Percentiles rank a stretch among this genome's conserved stretches.
Conservation (phyloP, 129 eudicot species). For the Silybum marianum region DNA sequence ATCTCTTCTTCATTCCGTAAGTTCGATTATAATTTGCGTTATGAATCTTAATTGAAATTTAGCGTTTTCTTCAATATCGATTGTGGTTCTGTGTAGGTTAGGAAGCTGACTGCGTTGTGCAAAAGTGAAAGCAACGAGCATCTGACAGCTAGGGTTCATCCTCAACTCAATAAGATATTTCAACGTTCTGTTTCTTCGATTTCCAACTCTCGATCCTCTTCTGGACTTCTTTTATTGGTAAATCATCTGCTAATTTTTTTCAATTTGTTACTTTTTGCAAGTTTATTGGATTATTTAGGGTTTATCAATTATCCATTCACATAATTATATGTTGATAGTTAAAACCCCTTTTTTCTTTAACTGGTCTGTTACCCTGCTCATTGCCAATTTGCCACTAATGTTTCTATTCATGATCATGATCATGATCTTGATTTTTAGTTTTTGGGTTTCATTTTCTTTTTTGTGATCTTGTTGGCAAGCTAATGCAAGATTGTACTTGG, state of each 20-base stretch:
- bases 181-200: conserved; percentile 75
- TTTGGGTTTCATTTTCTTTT: background rate
- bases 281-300: background rate
- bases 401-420: background rate
- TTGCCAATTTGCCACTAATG: background rate
- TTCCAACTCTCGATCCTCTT: conserved; percentile 65
- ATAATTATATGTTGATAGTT: background rate
- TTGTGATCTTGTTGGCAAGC: background rate
- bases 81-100: conserved; percentile 51
- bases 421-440: background rate
- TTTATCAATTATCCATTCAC: background rate
- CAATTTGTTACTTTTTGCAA: background rate
- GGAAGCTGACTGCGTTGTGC: conserved; percentile 63
- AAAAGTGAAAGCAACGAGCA: conserved; percentile 73
- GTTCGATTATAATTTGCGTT: background rate
- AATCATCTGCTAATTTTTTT: background rate
- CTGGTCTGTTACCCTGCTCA: background rate
- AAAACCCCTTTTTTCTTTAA: background rate
- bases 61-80: background rate
- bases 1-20: conserved; percentile 69
- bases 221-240: conserved; percentile 81
- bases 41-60: background rate
- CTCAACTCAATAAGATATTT: conserved; percentile 77
- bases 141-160: conserved; percentile 89
- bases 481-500: background rate